These are phyloP conservation scores for Ambrosia trifida DNA, from an alignment of 129 eudicot species.

Conservation along the genomic window DNA sequence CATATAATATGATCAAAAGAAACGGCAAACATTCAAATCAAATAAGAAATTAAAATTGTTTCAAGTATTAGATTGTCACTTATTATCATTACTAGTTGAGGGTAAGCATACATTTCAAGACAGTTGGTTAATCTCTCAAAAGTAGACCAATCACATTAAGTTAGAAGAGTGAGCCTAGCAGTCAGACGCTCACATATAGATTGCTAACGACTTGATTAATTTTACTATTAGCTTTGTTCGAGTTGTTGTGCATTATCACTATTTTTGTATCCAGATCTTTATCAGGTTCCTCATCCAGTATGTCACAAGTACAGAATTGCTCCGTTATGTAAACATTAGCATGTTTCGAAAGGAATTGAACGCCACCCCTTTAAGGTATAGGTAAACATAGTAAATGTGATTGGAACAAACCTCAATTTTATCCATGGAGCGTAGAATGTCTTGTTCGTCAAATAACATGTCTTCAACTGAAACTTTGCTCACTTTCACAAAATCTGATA, in stretches of 20 bases:
- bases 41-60: background rate
- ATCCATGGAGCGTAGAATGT: conserved; percentile 93
- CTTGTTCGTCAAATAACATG: conserved; percentile 91
- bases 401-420: conserved; percentile 75
- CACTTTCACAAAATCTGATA: conserved; percentile 94
- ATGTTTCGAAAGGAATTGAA: conserved; percentile 1
- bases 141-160: background rate
- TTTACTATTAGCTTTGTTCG: background rate
- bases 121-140: background rate
- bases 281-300: conserved; percentile 8
- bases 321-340: conserved; percentile 2
- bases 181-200: background rate
- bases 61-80: background rate
- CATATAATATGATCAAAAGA: too few species aligned
- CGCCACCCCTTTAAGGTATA: background rate
- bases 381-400: conserved; percentile 10
- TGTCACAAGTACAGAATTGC: conserved; percentile 10
- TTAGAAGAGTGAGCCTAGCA: background rate
- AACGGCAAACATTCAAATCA: too few species aligned
- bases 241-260: background rate
- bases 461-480: conserved; percentile 98
- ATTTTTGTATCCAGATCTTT: background rate
- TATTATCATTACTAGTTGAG: background rate
- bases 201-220: background rate
- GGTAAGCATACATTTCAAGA: background rate